Evolutionary conservation across 2,329 filamentous ascomycete genomes (phyloP), one percentile per base, ranked within the genome.

Genomic region (Fusarium zealandicum): DNA sequence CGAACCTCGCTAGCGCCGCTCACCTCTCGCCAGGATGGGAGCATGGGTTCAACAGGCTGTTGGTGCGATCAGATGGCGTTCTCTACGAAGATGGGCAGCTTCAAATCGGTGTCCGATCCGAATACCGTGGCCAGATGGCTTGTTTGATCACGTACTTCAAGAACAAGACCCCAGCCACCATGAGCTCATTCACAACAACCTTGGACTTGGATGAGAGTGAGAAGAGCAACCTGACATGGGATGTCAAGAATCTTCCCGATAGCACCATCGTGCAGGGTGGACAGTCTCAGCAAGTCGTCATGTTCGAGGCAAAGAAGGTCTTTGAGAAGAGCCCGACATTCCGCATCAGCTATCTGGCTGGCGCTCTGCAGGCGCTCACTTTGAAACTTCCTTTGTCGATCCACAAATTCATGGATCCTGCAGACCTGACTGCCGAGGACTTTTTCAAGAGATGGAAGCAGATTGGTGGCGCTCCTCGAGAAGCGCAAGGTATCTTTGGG

Each of bases 361-460:
- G 95, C 57, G 91, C 95, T 3, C 78, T 99, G 51, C 95, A 99
- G 74, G 93, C 92, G 1, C 80, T 98, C 32, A 99, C 95, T 0
- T 79, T 99, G 33, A 93, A 96, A 73, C 81, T 99, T 5, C 95
- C 95, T 0, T 84, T 99, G 4, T 80, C 90, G 1, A 84, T 93
- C 47, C 93, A 98, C 75, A 96, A 97, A 72, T 99, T 96, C 70
- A 97, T 98, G 92, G 93, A 97, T 59, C 86, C 90, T 0, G 93
- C 95, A 0, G 89, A 95, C 51, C 80, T 99, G 32, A 85, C 85
- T 6, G 86, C 89, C 0, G 95, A 99, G 45, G 95, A 99, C 71
- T 99, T 98, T 76, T 99, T 99, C 84, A 97, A 96, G 80, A 83
- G 96, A 44, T 99, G 95, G 95, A 96, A 96, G 80, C 95, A 99